Conservation (phyloP, 75 land plant species). For the Pseudotsuga menziesii region DNA sequence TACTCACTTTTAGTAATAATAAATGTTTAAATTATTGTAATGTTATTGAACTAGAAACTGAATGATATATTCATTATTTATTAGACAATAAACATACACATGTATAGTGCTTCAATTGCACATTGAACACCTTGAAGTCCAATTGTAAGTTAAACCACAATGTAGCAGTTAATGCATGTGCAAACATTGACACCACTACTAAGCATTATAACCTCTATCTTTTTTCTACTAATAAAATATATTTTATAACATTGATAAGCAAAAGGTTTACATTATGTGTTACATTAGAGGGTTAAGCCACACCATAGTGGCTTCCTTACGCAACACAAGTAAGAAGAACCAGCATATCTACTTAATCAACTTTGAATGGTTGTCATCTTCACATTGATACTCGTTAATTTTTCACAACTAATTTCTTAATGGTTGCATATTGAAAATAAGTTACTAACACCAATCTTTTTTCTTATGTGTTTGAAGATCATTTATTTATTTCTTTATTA, state of each 20-base stretch:
- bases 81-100: background rate
- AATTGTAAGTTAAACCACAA: background rate
- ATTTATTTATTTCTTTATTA: background rate
- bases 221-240: no score
- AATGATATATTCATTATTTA: background rate
- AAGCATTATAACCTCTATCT: background rate
- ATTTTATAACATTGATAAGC: no score
- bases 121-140: background rate
- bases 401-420: background rate
- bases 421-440: background rate
- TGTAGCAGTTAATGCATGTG: background rate
- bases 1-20: no score
- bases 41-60: background rate
- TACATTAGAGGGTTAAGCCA: no score
- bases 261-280: no score
- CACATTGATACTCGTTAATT: no score
- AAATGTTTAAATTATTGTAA: background rate
- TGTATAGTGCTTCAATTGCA: conserved; percentile 1
- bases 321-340: no score
- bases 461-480: background rate
- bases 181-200: background rate
- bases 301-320: no score
- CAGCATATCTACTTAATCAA: no score
- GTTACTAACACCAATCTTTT: background rate
- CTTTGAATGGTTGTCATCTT: no score